phyloP scores from a whole-genome alignment of 257 asterid species.

The Capsicum rhomboideum region DNA sequence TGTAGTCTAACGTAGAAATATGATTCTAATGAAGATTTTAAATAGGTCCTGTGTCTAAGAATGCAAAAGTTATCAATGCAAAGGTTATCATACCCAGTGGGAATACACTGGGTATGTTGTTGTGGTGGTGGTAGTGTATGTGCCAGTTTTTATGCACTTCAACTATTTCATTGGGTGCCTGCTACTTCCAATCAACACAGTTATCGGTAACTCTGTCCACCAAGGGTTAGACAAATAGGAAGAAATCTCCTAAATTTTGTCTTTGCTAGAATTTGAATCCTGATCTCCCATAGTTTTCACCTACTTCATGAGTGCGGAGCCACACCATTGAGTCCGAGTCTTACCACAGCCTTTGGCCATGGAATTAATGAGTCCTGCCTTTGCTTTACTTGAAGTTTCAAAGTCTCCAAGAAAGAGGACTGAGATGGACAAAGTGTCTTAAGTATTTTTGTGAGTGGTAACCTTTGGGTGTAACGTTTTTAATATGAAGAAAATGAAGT shows the following conservation, averaged over 20 bases:
- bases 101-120: no score
- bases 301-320: not conserved
- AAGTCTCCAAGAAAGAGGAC: not conserved
- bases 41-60: not conserved
- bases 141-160: no score
- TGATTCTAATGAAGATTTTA: not conserved
- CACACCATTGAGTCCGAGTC: not conserved
- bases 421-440: not conserved
- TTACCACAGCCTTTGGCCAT: not conserved
- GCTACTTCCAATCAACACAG: no score
- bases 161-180: no score
- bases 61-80: not conserved
- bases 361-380: not conserved
- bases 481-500: not conserved
- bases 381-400: not conserved
- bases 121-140: no score
- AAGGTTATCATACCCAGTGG: no score
- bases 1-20: not conserved
- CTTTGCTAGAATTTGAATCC: no score
- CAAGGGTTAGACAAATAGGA: no score
- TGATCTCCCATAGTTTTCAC: not conserved
- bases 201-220: no score
- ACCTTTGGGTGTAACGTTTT: not conserved
- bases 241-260: no score
- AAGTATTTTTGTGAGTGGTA: not conserved